Percentiles rank a stretch among this genome's conserved stretches.
phyloP scores from a whole-genome alignment of 495 filamentous ascomycete genomes.

The Entonaema liquescens region DNA sequence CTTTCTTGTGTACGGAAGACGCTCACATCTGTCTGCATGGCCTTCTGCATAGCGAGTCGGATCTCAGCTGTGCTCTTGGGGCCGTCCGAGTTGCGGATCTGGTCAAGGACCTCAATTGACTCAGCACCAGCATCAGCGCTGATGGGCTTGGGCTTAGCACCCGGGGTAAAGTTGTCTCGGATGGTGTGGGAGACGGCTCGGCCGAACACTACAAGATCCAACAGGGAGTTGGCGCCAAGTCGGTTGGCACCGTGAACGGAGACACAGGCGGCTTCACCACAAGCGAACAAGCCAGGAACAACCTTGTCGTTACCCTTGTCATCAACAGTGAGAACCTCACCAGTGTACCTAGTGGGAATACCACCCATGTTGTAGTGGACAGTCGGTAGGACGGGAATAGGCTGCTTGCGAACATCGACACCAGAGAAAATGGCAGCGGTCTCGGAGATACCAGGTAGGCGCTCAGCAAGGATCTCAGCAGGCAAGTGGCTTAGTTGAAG shows the following conservation, averaged over 20 bases:
- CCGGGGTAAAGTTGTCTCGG: slow-evolving; percentile 85
- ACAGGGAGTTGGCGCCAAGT: slow-evolving; percentile 95
- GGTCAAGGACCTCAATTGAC: slow-evolving; percentile 85
- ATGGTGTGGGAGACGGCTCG: slow-evolving; percentile 96
- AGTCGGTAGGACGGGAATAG: slow-evolving; percentile 94
- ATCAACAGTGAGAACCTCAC: slow-evolving; percentile 90
- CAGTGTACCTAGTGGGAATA: slow-evolving; percentile 96
- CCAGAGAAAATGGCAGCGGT: slow-evolving; percentile 96
- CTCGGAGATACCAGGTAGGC: slow-evolving; percentile 97
- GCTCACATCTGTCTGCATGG: slow-evolving; percentile 95
- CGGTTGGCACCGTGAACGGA: slow-evolving; percentile 98
- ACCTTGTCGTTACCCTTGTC: slow-evolving; percentile 86
- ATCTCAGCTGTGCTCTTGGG: slow-evolving; percentile 87
- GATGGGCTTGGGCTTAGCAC: slow-evolving; percentile 76
- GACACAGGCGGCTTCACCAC: slow-evolving; percentile 95
- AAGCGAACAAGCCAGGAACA: slow-evolving; percentile 94
- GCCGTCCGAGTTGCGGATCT: slow-evolving; percentile 81
- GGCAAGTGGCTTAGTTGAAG: slow-evolving; percentile 95
- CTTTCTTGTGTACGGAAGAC: slow-evolving; percentile 96
- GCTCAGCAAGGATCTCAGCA: slow-evolving; percentile 88
- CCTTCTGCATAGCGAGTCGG: slow-evolving; percentile 93
- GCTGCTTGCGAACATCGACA: slow-evolving; percentile 95
- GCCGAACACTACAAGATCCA: slow-evolving; percentile 96
- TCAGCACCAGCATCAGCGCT: slow-evolving; percentile 85
- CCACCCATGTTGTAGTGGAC: slow-evolving; percentile 99